Base-by-base conservation (phyloP, 257 asterid genomes). In the Solanum pimpinellifolium region DNA sequence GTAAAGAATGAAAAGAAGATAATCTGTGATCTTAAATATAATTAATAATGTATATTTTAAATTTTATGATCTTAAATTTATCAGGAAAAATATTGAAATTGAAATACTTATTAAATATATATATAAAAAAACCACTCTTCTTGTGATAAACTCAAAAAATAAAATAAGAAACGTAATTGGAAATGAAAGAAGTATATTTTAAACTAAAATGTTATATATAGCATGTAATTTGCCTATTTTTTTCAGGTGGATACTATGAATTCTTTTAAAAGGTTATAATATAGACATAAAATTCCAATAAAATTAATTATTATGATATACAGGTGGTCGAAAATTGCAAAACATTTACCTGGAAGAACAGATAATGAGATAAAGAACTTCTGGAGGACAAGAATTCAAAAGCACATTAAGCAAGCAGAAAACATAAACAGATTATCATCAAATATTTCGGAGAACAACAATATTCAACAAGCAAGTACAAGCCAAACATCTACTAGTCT, bases 321-420 rank as follows among this genome's bases (percentile, higher is more conserved):
- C 29, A 82, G 42, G 94, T 95, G 99, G 99, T 96, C 99, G 16
- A 96, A 96, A 92, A 96, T 96, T 9, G 99, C 98, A 1, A 96
- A 96, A 84, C 98, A 96, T 86, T 83, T 96, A 21, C 99, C 99
- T 0, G 99, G 99, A 88, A 93, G 99, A 90, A 96, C 98, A 2
- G 99, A 96, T 75, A 96, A 96, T 21, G 99, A 96, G 60, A 96
- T 96, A 89, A 96, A 96, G 88, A 96, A 96, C 21, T 96, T 88
- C 4, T 95, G 99, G 99, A 95, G 99, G 93, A 96, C 98, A 23
- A 91, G 98, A 27, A 96, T 96, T 9, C 98, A 95, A 29, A 96
- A 96, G 93, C 98, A 92, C 29, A 92, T 95, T 6, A 72, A 85
- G 27, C 81, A 27, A 31, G 81, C 21, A 35, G 87, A 74, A 66